Percentiles rank a stretch among this genome's conserved stretches.
Conservation (phyloP, 2,329 filamentous ascomycete genomes). For the Fusarium torreyae region DNA sequence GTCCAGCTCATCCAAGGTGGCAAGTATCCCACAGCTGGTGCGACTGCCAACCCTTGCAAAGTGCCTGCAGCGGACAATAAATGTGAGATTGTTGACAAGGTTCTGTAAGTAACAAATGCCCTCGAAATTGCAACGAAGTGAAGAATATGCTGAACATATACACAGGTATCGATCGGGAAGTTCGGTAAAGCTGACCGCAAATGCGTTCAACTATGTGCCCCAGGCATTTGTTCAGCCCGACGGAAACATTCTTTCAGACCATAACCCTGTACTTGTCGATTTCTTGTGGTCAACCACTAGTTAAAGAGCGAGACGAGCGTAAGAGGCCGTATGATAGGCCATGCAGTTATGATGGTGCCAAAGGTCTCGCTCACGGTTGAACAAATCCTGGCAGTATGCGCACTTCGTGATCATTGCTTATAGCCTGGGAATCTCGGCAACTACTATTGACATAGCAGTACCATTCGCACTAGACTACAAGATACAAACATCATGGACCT, state of each 20-base stretch:
- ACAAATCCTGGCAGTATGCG: too few relatives aligned
- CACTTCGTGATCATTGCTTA: too few relatives aligned
- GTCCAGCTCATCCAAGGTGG: conserved; percentile 67
- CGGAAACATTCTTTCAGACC: conserved; percentile 72
- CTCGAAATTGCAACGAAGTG: not conserved
- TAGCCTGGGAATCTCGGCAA: too few relatives aligned
- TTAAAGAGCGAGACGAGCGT: too few relatives aligned
- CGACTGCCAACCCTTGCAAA: conserved; percentile 61
- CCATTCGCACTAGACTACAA: too few relatives aligned
- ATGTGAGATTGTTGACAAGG: conserved; percentile 79
- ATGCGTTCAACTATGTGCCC: conserved; percentile 69
- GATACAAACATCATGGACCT: too few relatives aligned
- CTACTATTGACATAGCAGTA: too few relatives aligned
- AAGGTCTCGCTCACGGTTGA: too few relatives aligned
- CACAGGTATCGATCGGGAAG: conserved; percentile 65
- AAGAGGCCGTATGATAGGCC: too few relatives aligned
- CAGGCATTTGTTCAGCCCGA: conserved; percentile 70
- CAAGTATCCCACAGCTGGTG: conserved; percentile 60
- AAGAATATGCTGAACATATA: not conserved
- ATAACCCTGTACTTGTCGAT: conserved; percentile 74
- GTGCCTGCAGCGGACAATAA: conserved; percentile 68
- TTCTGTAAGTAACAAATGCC: conserved; percentile 58
- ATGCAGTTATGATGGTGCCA: too few relatives aligned
- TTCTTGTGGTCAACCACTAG: conserved; percentile 56
- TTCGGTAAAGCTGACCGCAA: conserved; percentile 63